These are phyloP conservation scores for Colletotrichum cuscutae DNA, from an alignment of 2,329 filamentous ascomycete genomes.

Conservation along the genomic window DNA sequence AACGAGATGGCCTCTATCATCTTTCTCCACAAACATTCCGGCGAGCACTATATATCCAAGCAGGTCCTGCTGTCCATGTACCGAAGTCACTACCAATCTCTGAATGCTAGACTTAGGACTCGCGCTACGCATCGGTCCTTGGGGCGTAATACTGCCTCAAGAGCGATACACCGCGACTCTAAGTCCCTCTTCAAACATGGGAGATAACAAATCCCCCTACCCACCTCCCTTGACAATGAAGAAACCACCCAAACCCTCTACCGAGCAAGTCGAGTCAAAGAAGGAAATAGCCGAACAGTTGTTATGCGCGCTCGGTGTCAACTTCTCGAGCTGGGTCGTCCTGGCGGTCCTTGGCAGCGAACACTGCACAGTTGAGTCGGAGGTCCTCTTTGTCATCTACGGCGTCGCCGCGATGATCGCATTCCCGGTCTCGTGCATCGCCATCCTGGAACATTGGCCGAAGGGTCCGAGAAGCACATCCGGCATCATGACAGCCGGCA, in stretches of 20 bases:
- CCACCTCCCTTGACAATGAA: too few species aligned
- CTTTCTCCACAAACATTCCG: too few species aligned
- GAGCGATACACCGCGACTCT: too few species aligned
- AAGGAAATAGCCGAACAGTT: background rate
- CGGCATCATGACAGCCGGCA: background rate
- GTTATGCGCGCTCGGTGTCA: background rate
- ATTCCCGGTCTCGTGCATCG: background rate
- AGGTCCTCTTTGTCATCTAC: background rate
- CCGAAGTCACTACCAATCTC: background rate
- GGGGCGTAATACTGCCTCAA: too few species aligned
- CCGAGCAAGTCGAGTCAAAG: background rate
- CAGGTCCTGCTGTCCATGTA: background rate
- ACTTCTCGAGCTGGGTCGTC: background rate
- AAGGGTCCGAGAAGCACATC: background rate
- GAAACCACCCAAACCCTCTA: background rate
- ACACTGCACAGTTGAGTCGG: background rate
- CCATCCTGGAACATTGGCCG: background rate
- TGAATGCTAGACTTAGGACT: background rate
- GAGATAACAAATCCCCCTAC: too few species aligned
- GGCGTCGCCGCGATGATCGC: background rate
- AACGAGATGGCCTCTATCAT: too few species aligned
- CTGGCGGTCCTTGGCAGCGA: background rate
- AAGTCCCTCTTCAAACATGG: background rate
- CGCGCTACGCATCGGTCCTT: background rate
- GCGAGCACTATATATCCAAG: too few species aligned